Percentiles rank a stretch among this genome's conserved stretches.
Evolutionary conservation across 768 basidiomycete genomes (phyloP).

Genomic region (Exidia glandulosa): DNA sequence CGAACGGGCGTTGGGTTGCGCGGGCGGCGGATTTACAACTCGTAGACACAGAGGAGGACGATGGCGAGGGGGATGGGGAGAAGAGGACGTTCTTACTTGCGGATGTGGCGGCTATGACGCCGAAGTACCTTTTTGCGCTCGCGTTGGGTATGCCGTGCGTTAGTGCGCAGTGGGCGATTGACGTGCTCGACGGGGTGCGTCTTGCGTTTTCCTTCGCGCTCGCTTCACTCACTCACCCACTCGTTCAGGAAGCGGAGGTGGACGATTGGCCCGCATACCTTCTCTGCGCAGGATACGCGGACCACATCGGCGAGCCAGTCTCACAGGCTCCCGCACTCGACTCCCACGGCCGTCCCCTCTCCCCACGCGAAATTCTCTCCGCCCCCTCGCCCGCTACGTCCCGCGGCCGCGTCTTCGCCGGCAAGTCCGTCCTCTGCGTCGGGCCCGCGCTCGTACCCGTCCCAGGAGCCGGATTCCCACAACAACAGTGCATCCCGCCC

Average conservation of each 20-base stretch:
- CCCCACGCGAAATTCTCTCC: neutral
- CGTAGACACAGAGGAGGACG: slow-evolving; percentile 23
- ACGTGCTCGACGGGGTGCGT: neutral
- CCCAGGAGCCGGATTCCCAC: slow-evolving; percentile 19
- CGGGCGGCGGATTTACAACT: slow-evolving; percentile 25
- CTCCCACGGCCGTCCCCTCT: slow-evolving; percentile 37
- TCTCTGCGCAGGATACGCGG: slow-evolving; percentile 38
- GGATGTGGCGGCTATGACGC: slow-evolving; percentile 54
- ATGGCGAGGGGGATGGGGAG: slow-evolving; percentile 30
- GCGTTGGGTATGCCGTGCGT: slow-evolving; percentile 83
- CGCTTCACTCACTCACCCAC: neutral
- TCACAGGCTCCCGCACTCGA: slow-evolving; percentile 38
- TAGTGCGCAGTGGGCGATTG: slow-evolving; percentile 34
- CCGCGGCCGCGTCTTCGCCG: slow-evolving; percentile 45
- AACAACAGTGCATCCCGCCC: slow-evolving; percentile 32
- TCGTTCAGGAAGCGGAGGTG: neutral
- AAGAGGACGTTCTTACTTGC: slow-evolving; percentile 56
- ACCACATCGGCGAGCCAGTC: slow-evolving; percentile 27
- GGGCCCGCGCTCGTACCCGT: slow-evolving; percentile 44
- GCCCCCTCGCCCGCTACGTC: slow-evolving; percentile 33
- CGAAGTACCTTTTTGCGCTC: slow-evolving; percentile 73
- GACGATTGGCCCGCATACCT: slow-evolving; percentile 56
- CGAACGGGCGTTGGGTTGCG: slow-evolving; percentile 44
- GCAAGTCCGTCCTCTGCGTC: slow-evolving; percentile 48
- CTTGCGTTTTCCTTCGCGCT: neutral